Percentiles rank a stretch among this genome's conserved stretches.
These are phyloP conservation scores for Nannizziopsis barbatae DNA, from an alignment of 2,329 filamentous ascomycete species.

Conservation along the genomic window DNA sequence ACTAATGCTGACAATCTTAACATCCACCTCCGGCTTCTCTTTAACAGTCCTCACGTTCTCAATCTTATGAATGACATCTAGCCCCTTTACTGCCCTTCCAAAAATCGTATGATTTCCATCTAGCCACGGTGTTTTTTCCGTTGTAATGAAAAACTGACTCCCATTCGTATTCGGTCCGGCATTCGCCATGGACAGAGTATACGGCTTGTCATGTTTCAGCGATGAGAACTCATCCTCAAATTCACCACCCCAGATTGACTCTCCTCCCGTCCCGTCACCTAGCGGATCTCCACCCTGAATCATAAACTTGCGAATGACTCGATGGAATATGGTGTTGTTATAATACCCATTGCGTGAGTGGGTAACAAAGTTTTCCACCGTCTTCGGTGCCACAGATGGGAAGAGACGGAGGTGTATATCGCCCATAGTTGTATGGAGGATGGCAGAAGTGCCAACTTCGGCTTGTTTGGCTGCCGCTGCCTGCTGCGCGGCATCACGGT, in stretches of 20 bases:
- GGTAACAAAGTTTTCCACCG: slow-evolving; percentile 94
- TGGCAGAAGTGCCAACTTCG: slow-evolving; percentile 65
- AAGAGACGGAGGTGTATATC: slow-evolving; percentile 91
- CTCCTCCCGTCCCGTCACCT: slow-evolving; percentile 79
- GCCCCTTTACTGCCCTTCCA: slow-evolving; percentile 73
- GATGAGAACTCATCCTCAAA: slow-evolving; percentile 91
- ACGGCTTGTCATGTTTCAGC: slow-evolving; percentile 87
- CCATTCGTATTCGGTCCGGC: slow-evolving; percentile 91
- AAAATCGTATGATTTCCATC: slow-evolving; percentile 97
- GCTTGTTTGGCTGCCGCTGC: slow-evolving; percentile 48
- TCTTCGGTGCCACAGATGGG: slow-evolving; percentile 82
- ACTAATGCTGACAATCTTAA: slow-evolving; percentile 85
- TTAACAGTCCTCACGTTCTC: slow-evolving; percentile 77
- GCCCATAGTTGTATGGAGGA: slow-evolving; percentile 84
- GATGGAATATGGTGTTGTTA: slow-evolving; percentile 95
- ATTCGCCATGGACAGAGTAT: slow-evolving; percentile 96
- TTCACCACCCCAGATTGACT: slow-evolving; percentile 84
- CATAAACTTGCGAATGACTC: slow-evolving; percentile 97
- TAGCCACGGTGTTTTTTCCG: slow-evolving; percentile 92
- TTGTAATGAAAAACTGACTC: slow-evolving; percentile 97
- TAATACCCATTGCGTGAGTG: slow-evolving; percentile 87
- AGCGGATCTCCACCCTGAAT: slow-evolving; percentile 76
- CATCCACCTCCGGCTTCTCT: slow-evolving; percentile 93
- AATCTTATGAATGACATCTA: slow-evolving; percentile 93
- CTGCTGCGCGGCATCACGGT: slow-evolving; percentile 40